These are phyloP conservation scores for Cornus suecica DNA, from an alignment of 148 eudicot genomes.

Conservation along the genomic window DNA sequence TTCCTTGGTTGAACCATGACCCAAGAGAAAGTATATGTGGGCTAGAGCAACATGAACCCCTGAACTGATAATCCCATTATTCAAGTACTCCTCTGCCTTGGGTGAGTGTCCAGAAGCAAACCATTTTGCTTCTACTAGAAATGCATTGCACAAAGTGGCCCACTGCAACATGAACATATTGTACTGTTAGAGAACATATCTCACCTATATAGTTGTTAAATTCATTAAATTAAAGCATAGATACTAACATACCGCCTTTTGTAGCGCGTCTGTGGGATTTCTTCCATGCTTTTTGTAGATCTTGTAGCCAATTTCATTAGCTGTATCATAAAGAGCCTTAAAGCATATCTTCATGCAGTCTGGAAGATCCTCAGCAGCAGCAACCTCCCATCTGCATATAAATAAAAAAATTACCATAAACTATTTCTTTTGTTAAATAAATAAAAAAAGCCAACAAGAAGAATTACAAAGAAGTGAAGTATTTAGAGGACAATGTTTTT, in stretches of 20 bases:
- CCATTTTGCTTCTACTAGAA: conserved; percentile 53
- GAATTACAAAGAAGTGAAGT: no score
- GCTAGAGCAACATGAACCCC: conserved; percentile 36
- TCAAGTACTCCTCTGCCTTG: conserved; percentile 36
- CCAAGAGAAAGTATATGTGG: conserved; percentile 42
- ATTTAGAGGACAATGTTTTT: no score
- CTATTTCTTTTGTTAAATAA: no score
- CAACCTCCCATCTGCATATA: conserved; percentile 41
- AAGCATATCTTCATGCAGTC: conserved; percentile 46
- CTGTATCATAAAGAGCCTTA: background rate
- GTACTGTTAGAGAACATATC: no score
- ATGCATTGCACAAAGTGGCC: conserved; percentile 46
- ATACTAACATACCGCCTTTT: conserved; percentile 24
- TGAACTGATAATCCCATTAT: conserved; percentile 38
- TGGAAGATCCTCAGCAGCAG: conserved; percentile 25
- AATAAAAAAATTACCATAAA: no score
- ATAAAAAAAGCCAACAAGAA: no score
- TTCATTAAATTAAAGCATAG: background rate
- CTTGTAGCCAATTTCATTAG: conserved; percentile 30
- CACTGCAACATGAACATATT: conserved; percentile 29
- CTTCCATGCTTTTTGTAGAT: conserved; percentile 32
- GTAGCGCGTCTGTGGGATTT: conserved; percentile 26
- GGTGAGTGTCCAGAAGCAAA: conserved; percentile 35
- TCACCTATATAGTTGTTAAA: no score
- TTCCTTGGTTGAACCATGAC: conserved; percentile 20